Base-by-base conservation (phyloP, 352 stramenopile species). In the Achlya hypogyna region DNA sequence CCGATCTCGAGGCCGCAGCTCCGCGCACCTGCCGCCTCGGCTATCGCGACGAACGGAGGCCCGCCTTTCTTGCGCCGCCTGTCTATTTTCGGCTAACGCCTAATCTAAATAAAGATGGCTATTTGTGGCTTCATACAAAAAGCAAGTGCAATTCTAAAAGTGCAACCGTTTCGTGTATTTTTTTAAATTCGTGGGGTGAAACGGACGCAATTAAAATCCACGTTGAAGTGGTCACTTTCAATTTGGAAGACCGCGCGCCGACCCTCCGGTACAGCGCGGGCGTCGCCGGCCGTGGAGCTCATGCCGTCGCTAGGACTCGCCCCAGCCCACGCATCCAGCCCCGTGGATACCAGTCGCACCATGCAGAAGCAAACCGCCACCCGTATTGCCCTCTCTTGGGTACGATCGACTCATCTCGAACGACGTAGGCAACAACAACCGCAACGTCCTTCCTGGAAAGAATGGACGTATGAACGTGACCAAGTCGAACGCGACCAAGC, bases 401-500 rank as follows among this genome's bases (percentile, higher is more conserved):
- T 16, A 56, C 25, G 2, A 6, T 54, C 49, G 8, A 35, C 25
- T 56, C 25, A 49, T 20, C 18, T n/a, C 2, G 51, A n/a, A 63
- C 32, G 34, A 42, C 28, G 42, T 67, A 67, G 60, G 60, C 29
- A 23, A 27, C 20, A 63, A 28, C 25, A 63, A n/a, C 28, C 60
- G 60, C 18, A 67, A 49, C 32, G 27, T 67, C 8, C 43, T 67
- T 4, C 28, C 42, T 12, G 60, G 60, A 10, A 67, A 52, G 23
- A 25, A 49, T 5, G 60, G 60, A 5, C 60, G 60, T 14, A 64
- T 51, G 32, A 64, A 64, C 35, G 28, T n/a, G 14, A 29, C 54
- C 35, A 67, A 67, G 27, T 54, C 42, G 27, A 56, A 67, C 27
- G 60, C 60, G 9, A 29, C 32, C 23, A 67, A 67, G 42, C 71